Percentiles rank a stretch among this genome's conserved stretches.
phyloP scores from a whole-genome alignment of 2,329 filamentous ascomycete species.

The Microcera coccophila region DNA sequence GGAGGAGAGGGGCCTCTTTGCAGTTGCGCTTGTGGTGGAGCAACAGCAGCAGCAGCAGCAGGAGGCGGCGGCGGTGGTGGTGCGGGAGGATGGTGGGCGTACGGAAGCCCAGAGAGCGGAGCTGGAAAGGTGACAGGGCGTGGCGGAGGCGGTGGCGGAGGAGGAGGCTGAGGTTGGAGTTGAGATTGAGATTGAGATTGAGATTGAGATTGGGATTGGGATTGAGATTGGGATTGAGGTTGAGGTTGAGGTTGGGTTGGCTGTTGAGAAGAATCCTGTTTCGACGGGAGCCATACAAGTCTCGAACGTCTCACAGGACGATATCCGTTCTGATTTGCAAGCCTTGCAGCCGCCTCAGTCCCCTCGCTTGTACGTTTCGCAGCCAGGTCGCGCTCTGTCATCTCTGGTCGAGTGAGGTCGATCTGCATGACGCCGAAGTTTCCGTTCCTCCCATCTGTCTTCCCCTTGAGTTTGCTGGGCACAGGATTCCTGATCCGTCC shows the following conservation, averaged over 20 bases:
- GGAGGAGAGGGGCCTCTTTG: slow-evolving; percentile 27
- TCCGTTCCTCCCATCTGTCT: slow-evolving; percentile 52
- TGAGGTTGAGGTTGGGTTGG: background rate
- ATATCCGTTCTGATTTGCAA: slow-evolving; percentile 53
- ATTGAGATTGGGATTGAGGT: slow-evolving; percentile 1
- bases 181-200: background rate
- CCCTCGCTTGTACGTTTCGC: slow-evolving; percentile 60
- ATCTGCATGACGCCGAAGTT: slow-evolving; percentile 64
- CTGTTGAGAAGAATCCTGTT: slow-evolving; percentile 2
- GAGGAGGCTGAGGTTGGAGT: background rate
- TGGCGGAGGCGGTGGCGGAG: slow-evolving; percentile 4
- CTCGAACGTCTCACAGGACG: slow-evolving; percentile 45
- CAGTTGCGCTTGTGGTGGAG: slow-evolving; percentile 1
- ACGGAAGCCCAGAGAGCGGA: background rate
- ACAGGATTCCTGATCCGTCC: slow-evolving; percentile 50
- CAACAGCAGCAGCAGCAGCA: slow-evolving; percentile 1
- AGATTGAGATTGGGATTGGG: background rate
- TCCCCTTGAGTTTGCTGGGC: slow-evolving; percentile 59
- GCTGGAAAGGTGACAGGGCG: background rate
- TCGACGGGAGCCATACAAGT: slow-evolving; percentile 30
- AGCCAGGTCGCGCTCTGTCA: slow-evolving; percentile 48
- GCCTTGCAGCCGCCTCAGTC: slow-evolving; percentile 55
- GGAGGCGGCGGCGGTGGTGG: background rate
- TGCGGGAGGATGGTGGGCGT: background rate
- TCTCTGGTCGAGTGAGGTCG: slow-evolving; percentile 45